phyloP scores from a whole-genome alignment of 768 basidiomycete genomes.

The Serendipita sp. region DNA sequence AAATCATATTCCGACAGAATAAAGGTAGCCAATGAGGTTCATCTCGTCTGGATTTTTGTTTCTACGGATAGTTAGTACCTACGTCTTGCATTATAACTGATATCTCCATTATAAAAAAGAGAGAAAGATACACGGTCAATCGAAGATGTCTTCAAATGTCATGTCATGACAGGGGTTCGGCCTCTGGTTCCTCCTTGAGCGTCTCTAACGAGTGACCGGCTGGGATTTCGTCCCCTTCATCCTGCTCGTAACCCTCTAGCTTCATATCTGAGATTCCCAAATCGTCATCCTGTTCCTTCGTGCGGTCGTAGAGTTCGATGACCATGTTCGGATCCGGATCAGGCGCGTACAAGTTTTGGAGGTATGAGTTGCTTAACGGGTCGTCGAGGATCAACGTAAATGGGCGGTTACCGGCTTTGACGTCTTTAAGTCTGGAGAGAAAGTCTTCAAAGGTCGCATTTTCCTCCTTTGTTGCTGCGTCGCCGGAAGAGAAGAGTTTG shows the following conservation, averaged over 20 bases:
- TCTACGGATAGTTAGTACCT: no score
- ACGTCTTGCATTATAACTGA: no score
- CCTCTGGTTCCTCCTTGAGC: not conserved
- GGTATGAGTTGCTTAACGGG: conserved; percentile 85
- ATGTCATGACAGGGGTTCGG: not conserved
- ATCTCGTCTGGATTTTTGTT: no score
- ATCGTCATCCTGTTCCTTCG: conserved; percentile 85
- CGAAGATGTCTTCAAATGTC: not conserved
- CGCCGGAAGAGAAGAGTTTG: conserved; percentile 62
- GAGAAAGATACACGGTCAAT: not conserved
- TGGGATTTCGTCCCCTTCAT: not conserved
- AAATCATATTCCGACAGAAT: not conserved
- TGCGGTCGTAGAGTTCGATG: conserved; percentile 66
- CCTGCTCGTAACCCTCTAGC: conserved; percentile 52
- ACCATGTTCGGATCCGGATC: conserved; percentile 91
- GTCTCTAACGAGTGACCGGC: not conserved
- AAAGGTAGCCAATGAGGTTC: not conserved
- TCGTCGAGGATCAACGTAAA: conserved; percentile 94
- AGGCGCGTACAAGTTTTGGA: conserved; percentile 95
- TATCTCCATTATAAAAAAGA: no score
- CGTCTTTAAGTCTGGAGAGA: conserved; percentile 57
- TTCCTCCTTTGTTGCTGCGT: conserved; percentile 36
- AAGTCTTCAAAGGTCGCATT: conserved; percentile 51
- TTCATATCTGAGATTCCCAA: conserved; percentile 83
- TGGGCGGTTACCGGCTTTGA: conserved; percentile 57